Evolutionary conservation across 1,284 basidiomycete genomes (phyloP).

Genomic region (Ustanciosporium gigantosporum): DNA sequence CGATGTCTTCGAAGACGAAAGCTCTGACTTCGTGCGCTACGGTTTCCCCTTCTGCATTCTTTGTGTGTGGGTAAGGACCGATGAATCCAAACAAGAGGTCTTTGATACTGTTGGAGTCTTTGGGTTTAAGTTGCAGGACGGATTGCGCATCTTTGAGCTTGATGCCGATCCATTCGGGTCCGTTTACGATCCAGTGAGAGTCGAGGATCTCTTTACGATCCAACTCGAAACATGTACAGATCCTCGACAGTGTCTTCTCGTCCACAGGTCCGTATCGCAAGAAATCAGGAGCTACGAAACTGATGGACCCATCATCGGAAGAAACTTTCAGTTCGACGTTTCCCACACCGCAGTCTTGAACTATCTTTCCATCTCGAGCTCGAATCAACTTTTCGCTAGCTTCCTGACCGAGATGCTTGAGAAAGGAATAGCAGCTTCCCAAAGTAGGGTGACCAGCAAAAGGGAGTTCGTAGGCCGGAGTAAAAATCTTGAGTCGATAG

Average conservation of each 20-base stretch:
- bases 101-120: slow-evolving; percentile 5
- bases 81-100: slow-evolving; percentile 42
- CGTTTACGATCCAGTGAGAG: slow-evolving; percentile 45
- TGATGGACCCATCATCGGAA: slow-evolving; percentile 4
- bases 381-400: neutral
- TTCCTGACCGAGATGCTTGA: slow-evolving; percentile 13
- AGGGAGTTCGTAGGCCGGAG: slow-evolving; percentile 41
- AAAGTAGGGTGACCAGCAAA: slow-evolving; percentile 56
- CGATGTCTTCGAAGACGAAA: slow-evolving; percentile 23
- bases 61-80: slow-evolving; percentile 26
- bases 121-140: slow-evolving; percentile 35
- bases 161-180: slow-evolving; percentile 49
- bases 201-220: slow-evolving; percentile 14
- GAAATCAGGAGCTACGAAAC: slow-evolving; percentile 39
- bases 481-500: slow-evolving; percentile 51
- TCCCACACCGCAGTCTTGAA: slow-evolving; percentile 50
- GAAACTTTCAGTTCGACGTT: slow-evolving; percentile 21
- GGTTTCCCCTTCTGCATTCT: slow-evolving; percentile 10
- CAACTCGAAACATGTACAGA: slow-evolving; percentile 20
- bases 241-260: slow-evolving; percentile 5
- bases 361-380: slow-evolving; percentile 12
- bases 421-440: slow-evolving; percentile 41
- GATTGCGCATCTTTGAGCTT: slow-evolving; percentile 21
- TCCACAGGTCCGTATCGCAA: slow-evolving; percentile 28
- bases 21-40: slow-evolving; percentile 39